Evolutionary conservation across 176 grass and related monocot genomes (phyloP).

Genomic region (Ensete ventricosum): DNA sequence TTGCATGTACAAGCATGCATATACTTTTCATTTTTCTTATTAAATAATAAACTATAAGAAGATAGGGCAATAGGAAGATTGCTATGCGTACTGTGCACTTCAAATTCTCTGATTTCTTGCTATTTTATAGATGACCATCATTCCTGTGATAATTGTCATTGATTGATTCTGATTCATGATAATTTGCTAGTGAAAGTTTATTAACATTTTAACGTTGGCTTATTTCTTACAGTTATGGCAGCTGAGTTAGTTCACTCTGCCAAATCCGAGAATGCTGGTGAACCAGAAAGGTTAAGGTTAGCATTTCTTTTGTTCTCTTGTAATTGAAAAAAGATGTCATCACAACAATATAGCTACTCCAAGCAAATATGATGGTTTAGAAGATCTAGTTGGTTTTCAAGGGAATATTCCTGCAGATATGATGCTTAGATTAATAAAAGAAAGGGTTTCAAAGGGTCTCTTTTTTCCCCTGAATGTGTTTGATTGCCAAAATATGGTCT

Average conservation of each 20-base stretch:
- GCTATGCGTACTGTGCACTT: not conserved
- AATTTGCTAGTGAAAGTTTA: not conserved
- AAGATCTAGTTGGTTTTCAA: not conserved
- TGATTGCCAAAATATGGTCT: not conserved
- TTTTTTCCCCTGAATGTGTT: not conserved
- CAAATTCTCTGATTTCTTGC: not conserved
- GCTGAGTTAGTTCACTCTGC: slow-evolving; percentile 58
- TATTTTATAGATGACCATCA: not conserved
- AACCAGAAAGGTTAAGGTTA: slow-evolving; percentile 95
- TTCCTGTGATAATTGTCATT: not conserved
- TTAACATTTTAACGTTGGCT: not conserved
- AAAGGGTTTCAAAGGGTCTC: too few relatives aligned
- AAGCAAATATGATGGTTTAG: not conserved
- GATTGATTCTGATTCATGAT: not conserved
- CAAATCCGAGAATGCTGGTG: slow-evolving; percentile 47
- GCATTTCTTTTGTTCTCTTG: slow-evolving; percentile 10
- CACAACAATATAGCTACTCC: not conserved
- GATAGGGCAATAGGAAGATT: not conserved
- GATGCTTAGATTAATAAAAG: too few relatives aligned
- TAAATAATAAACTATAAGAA: not conserved
- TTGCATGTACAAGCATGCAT: not conserved
- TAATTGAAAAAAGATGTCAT: not conserved
- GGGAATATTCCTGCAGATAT: not conserved
- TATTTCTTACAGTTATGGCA: slow-evolving; percentile 56
- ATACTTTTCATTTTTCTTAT: not conserved